Conservation (phyloP, 768 basidiomycete species). For the Gymnopilus junonius region DNA sequence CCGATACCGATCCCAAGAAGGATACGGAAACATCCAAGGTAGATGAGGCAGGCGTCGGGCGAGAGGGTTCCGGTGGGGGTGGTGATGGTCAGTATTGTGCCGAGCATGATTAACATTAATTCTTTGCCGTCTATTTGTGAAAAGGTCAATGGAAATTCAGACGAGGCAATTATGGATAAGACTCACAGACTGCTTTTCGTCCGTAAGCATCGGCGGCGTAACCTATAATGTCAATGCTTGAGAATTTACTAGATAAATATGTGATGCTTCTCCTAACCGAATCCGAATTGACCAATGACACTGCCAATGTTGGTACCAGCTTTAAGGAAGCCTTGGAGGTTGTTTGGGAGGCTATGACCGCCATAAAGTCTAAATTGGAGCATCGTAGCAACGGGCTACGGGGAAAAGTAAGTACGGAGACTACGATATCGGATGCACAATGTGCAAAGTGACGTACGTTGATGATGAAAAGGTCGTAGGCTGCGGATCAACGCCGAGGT, state of each 20-base stretch:
- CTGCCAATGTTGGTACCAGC: constrained; percentile 65
- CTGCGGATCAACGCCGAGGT: neutral
- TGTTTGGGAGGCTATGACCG: constrained; percentile 46
- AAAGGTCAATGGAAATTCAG: neutral
- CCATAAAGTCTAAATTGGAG: constrained; percentile 47
- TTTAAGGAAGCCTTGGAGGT: constrained; percentile 59
- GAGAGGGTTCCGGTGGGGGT: constrained; percentile 66
- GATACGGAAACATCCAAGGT: constrained; percentile 69
- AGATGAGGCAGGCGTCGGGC: constrained; percentile 58
- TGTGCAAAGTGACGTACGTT: constrained; percentile 20
- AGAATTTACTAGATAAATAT: neutral
- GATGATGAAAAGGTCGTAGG: constrained; percentile 31
- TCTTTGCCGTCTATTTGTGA: constrained; percentile 70
- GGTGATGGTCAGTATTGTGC: constrained; percentile 71
- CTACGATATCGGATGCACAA: neutral
- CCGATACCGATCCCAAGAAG: constrained; percentile 80
- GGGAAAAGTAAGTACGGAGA: neutral
- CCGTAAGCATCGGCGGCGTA: constrained; percentile 71
- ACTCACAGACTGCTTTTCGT: constrained; percentile 66
- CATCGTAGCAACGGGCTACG: constrained; percentile 28
- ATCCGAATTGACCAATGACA: constrained; percentile 61
- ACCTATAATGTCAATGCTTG: constrained; percentile 31
- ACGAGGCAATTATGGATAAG: neutral
- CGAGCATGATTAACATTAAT: constrained; percentile 79
- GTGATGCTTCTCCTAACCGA: too few species aligned